Evolutionary conservation across 345 rosid species (phyloP).

Genomic region (Camelina neglecta): DNA sequence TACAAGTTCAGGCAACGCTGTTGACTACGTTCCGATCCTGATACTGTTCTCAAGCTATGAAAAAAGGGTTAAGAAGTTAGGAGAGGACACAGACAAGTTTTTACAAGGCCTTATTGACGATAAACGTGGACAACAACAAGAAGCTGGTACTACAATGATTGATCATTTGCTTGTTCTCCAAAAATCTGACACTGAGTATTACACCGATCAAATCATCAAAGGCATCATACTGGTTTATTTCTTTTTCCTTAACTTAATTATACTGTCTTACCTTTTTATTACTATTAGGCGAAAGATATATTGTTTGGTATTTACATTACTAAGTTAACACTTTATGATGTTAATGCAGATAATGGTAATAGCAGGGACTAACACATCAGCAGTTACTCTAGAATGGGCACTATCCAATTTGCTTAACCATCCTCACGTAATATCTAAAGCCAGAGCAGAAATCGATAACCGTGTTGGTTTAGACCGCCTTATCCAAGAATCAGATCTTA

Average conservation of each 20-base stretch:
- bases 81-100: slow-evolving; percentile 33
- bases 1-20: slow-evolving; percentile 36
- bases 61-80: slow-evolving; percentile 38
- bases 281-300: not conserved
- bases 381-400: slow-evolving; percentile 60
- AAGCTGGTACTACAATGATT: slow-evolving; percentile 56
- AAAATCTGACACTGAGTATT: slow-evolving; percentile 53
- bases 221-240: slow-evolving; percentile 51
- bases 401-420: slow-evolving; percentile 55
- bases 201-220: slow-evolving; percentile 65
- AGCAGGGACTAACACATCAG: slow-evolving; percentile 61
- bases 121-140: slow-evolving; percentile 44
- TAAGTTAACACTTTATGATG: not conserved
- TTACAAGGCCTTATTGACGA: slow-evolving; percentile 57
- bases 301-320: not conserved
- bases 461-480: slow-evolving; percentile 43
- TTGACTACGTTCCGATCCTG: slow-evolving; percentile 48
- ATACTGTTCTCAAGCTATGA: slow-evolving; percentile 45
- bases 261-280: not conserved
- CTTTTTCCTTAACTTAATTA: not conserved
- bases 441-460: slow-evolving; percentile 43
- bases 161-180: slow-evolving; percentile 61
- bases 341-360: slow-evolving; percentile 44
- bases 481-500: slow-evolving; percentile 49
- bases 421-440: slow-evolving; percentile 48